Conservation (phyloP, 257 asterid species). For the Cynanchum wilfordii region DNA sequence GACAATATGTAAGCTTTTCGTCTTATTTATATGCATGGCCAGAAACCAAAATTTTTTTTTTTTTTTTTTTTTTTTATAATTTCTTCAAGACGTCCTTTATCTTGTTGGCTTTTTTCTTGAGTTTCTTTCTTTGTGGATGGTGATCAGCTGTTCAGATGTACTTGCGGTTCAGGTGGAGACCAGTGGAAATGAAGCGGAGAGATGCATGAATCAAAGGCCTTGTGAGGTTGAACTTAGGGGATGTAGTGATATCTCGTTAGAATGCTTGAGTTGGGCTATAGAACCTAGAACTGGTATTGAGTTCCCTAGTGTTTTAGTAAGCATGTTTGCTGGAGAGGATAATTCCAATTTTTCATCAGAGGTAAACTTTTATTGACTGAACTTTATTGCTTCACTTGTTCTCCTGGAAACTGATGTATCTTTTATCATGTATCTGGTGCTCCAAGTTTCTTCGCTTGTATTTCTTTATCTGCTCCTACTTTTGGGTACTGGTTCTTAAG, state of each 20-base stretch:
- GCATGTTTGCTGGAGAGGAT: conserved; percentile 40
- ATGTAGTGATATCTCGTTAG: conserved; percentile 44
- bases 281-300: conserved; percentile 90
- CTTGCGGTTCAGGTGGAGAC: conserved; percentile 51
- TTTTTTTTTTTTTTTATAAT: not conserved
- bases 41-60: too few species aligned
- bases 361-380: conserved; percentile 35
- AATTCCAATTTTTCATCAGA: conserved; percentile 58
- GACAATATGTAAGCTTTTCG: conserved; percentile 60
- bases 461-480: not conserved
- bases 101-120: not conserved
- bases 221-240: conserved; percentile 65
- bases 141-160: conserved; percentile 50
- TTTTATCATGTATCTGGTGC: not conserved
- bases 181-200: conserved; percentile 43
- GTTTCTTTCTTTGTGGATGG: conserved; percentile 14
- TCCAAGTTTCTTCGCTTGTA: not conserved
- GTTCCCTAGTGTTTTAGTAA: conserved; percentile 77
- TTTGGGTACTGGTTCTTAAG: not conserved
- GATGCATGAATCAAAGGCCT: conserved; percentile 40
- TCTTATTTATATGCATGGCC: not conserved
- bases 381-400: not conserved
- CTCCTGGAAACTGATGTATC: not conserved
- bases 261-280: conserved; percentile 53
- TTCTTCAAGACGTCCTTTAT: not conserved